Evolutionary conservation across 768 basidiomycete genomes (phyloP).

Genomic region (Rhizopogon roseolus): DNA sequence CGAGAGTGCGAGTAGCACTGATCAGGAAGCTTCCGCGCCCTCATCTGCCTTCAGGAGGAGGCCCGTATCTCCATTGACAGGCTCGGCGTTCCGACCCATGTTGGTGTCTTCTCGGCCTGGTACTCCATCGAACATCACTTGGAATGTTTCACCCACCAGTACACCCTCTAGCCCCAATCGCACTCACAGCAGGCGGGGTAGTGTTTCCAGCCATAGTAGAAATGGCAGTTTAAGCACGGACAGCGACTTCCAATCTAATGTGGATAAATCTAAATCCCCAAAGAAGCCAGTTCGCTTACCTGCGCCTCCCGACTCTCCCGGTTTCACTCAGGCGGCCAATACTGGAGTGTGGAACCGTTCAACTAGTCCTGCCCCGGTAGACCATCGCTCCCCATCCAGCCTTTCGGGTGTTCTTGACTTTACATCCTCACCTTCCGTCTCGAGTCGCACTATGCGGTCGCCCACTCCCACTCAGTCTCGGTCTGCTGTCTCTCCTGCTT

Average conservation of each 20-base stretch:
- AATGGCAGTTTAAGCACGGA: conserved; percentile 55
- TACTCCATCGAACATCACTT: conserved; percentile 77
- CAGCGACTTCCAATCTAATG: conserved; percentile 16
- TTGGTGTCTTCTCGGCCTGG: conserved; percentile 43
- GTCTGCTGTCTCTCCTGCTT: conserved; percentile 47
- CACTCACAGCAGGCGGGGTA: conserved; percentile 24
- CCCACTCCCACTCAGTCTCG: conserved; percentile 67
- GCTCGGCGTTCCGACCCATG: conserved; percentile 56
- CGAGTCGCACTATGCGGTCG: conserved; percentile 45
- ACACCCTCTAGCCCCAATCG: conserved; percentile 19
- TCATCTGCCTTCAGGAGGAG: conserved; percentile 57
- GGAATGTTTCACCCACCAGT: conserved; percentile 41
- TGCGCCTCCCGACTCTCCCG: conserved; percentile 56
- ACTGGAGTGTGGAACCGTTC: conserved; percentile 23
- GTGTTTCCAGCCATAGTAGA: conserved; percentile 39
- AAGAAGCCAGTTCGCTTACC: conserved; percentile 52
- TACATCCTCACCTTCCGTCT: conserved; percentile 38
- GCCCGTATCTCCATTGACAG: conserved; percentile 70
- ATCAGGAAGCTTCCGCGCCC: conserved; percentile 39
- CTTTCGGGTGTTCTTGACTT: conserved; percentile 45
- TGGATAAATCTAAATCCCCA: conserved; percentile 36
- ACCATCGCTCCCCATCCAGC: conserved; percentile 40
- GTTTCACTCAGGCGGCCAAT: conserved; percentile 29
- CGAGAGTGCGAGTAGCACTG: conserved; percentile 30
- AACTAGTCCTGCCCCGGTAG: conserved; percentile 24